Conservation (phyloP, 2,329 filamentous ascomycete genomes). For the Fusarium equiseti region DNA sequence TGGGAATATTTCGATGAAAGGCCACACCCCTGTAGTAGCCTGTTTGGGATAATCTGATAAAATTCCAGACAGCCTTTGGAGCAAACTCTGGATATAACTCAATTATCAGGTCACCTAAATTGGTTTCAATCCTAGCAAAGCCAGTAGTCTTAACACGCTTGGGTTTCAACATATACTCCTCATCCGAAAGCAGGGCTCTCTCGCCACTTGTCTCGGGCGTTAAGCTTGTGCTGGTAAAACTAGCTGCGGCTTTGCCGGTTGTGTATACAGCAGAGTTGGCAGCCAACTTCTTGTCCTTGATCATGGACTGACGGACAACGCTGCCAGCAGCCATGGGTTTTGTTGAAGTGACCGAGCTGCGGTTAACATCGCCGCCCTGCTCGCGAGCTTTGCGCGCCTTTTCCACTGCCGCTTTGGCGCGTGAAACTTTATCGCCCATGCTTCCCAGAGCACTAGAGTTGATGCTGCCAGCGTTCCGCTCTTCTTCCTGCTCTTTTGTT, state of each 20-base stretch:
- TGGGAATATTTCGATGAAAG: slow-evolving; percentile 94
- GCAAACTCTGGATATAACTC: slow-evolving; percentile 93
- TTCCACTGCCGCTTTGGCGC: slow-evolving; percentile 93
- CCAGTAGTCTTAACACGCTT: slow-evolving; percentile 90
- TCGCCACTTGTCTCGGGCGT: slow-evolving; percentile 92
- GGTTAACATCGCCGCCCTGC: slow-evolving; percentile 69
- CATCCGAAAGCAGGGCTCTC: slow-evolving; percentile 86
- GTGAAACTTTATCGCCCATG: slow-evolving; percentile 83
- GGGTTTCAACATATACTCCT: slow-evolving; percentile 96
- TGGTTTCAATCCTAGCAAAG: slow-evolving; percentile 91
- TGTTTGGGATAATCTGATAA: slow-evolving; percentile 85
- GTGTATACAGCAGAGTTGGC: slow-evolving; percentile 93
- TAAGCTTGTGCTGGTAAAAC: slow-evolving; percentile 93
- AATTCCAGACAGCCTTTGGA: slow-evolving; percentile 97
- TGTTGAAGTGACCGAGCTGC: slow-evolving; percentile 59
- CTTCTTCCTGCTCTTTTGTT: slow-evolving; percentile 77
- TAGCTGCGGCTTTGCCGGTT: slow-evolving; percentile 89
- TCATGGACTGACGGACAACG: slow-evolving; percentile 51
- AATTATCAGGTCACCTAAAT: slow-evolving; percentile 84
- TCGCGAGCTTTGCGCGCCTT: slow-evolving; percentile 82
- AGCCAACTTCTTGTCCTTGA: slow-evolving; percentile 70
- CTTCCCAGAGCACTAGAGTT: slow-evolving; percentile 85
- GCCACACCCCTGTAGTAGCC: slow-evolving; percentile 88
- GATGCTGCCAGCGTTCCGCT: slow-evolving; percentile 74
- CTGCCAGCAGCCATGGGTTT: slow-evolving; percentile 49